Evolutionary conservation across 106 monocot genomes (phyloP).

Genomic region (Alisma plantagoaquatica): DNA sequence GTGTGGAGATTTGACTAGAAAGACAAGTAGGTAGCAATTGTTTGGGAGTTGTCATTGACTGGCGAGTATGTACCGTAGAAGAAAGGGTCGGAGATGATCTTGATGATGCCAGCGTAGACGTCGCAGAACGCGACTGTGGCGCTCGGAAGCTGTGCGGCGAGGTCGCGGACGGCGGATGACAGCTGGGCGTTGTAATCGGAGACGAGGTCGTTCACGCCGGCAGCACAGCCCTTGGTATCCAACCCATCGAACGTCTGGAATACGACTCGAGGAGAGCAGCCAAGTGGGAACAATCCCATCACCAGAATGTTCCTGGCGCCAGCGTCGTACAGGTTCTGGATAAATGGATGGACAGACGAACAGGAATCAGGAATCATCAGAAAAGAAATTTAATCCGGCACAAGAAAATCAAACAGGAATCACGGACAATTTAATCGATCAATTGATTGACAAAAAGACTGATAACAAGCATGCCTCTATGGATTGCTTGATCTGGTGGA

Average conservation of each 20-base stretch:
- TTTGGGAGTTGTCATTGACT: no score
- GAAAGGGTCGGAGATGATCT: conserved; percentile 45
- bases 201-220: conserved; percentile 35
- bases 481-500: conserved; percentile 20
- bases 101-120: conserved; percentile 25
- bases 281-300: conserved; percentile 35
- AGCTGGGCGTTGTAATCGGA: conserved; percentile 29
- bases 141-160: conserved; percentile 9
- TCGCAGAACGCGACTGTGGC: conserved; percentile 38
- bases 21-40: no score
- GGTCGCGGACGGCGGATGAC: conserved; percentile 2
- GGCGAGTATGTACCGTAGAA: no score
- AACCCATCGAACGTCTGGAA: conserved; percentile 1
- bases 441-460: no score
- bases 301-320: conserved; percentile 29
- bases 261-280: conserved; percentile 38
- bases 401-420: no score
- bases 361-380: no score
- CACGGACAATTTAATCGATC: no score
- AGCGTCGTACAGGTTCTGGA: conserved; percentile 37
- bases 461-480: no score
- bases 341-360: no score
- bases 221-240: conserved; percentile 15
- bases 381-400: no score
- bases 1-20: no score